phyloP scores from a whole-genome alignment of 2,329 filamentous ascomycete genomes.

The Cladosporium sp. region DNA sequence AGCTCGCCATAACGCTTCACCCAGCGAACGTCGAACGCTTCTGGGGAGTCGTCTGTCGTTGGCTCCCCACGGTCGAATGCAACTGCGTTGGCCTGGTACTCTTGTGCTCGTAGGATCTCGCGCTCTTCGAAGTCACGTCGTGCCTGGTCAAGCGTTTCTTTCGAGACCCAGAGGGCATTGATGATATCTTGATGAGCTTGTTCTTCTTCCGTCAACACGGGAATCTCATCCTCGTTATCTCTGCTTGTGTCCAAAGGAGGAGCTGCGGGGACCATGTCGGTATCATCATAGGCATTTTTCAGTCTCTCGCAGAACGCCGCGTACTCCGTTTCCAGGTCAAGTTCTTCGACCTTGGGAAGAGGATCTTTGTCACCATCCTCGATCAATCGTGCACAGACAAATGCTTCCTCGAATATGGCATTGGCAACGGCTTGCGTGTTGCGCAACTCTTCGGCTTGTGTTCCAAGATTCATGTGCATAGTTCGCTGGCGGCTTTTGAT shows the following conservation, averaged over 20 bases:
- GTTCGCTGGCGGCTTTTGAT: neutral
- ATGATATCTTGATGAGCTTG: slow-evolving; percentile 1
- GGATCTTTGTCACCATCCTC: neutral
- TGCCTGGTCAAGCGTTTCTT: neutral
- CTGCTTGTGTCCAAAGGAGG: slow-evolving; percentile 4
- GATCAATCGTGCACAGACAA: slow-evolving; percentile 11
- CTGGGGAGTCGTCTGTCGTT: slow-evolving; percentile 10
- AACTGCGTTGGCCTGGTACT: neutral
- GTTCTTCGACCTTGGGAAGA: neutral
- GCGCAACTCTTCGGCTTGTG: neutral
- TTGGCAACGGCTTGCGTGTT: slow-evolving; percentile 2
- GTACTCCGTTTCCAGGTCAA: slow-evolving; percentile 17
- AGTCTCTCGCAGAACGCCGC: neutral
- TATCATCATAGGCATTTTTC: neutral
- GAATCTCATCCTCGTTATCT: neutral
- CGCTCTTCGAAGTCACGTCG: slow-evolving; percentile 10
- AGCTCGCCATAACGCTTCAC: slow-evolving; percentile 14
- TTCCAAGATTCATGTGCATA: neutral
- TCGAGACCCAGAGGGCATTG: neutral
- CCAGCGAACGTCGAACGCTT: slow-evolving; percentile 16
- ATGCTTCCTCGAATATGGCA: slow-evolving; percentile 14
- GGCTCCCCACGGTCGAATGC: slow-evolving; percentile 4
- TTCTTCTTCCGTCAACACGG: slow-evolving; percentile 8
- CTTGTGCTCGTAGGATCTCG: neutral
- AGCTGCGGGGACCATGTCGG: neutral